These are phyloP conservation scores for Pythium folliculosum DNA, from an alignment of 352 stramenopile genomes.

Conservation along the genomic window DNA sequence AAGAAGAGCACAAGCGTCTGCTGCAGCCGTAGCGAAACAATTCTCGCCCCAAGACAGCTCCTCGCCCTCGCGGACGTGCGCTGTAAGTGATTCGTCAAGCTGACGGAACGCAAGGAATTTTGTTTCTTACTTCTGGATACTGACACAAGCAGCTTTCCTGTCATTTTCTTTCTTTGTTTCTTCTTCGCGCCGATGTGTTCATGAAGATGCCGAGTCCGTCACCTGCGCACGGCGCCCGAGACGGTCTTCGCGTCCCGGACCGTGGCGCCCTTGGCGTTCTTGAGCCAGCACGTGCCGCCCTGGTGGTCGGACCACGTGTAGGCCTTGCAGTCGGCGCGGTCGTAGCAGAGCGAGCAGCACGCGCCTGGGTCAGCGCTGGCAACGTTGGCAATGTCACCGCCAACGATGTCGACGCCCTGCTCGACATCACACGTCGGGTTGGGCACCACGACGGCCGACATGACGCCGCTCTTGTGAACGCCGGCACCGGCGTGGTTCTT, in stretches of 20 bases:
- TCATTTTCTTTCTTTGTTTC: neutral
- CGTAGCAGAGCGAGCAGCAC: conserved; percentile 40
- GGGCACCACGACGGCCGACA: conserved; percentile 12
- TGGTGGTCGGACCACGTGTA: conserved; percentile 62
- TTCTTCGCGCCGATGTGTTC: neutral
- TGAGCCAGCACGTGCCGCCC: conserved; percentile 38
- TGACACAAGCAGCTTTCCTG: neutral
- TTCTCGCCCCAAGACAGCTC: no score
- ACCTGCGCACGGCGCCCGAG: conserved; percentile 6
- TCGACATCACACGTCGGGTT: conserved; percentile 20
- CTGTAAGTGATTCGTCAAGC: neutral
- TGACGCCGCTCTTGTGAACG: conserved; percentile 16
- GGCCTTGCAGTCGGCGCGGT: conserved; percentile 38
- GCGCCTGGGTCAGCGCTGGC: conserved; percentile 18
- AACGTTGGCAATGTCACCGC: conserved; percentile 28
- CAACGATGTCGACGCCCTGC: conserved; percentile 29
- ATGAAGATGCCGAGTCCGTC: neutral
- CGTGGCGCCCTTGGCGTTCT: conserved; percentile 8
- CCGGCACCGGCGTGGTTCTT: conserved; percentile 33
- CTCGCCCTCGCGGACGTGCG: neutral
- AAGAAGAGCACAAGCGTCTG: conserved; percentile 73
- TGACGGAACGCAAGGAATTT: neutral
- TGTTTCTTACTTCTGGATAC: neutral
- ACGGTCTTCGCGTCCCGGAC: conserved; percentile 20
- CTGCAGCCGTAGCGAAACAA: conserved; percentile 53